These are phyloP conservation scores for Neofusicoccum umdonicola DNA, from an alignment of 2,329 filamentous ascomycete species.

Conservation along the genomic window DNA sequence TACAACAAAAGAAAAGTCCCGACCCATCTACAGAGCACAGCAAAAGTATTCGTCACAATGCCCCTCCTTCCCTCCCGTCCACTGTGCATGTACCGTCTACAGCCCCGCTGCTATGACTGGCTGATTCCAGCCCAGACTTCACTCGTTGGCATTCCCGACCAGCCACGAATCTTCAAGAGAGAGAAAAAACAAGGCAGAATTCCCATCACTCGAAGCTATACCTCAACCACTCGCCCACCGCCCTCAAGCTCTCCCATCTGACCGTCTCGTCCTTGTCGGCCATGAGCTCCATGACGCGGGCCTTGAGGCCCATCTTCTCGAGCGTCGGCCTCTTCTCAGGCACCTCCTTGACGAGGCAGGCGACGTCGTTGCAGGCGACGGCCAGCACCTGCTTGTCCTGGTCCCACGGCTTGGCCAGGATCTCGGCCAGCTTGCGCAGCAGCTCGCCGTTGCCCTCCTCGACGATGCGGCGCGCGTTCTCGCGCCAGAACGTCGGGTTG, in stretches of 20 bases:
- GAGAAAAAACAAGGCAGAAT: not conserved
- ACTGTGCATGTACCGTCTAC: not conserved
- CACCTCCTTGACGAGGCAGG: constrained; percentile 82
- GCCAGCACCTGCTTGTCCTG: constrained; percentile 83
- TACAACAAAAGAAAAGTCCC: not conserved
- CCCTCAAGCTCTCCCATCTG: constrained; percentile 86
- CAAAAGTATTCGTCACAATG: not conserved
- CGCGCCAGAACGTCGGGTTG: constrained; percentile 83
- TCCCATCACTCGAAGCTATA: constrained; percentile 51
- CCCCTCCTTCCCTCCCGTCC: not conserved
- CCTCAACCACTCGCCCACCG: constrained; percentile 74
- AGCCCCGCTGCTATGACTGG: not conserved
- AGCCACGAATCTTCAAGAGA: not conserved
- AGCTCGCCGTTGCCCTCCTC: constrained; percentile 79
- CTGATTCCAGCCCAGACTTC: not conserved
- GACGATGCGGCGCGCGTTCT: constrained; percentile 83
- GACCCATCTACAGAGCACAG: constrained; percentile 1
- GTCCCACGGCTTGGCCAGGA: constrained; percentile 78
- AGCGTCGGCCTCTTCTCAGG: constrained; percentile 77
- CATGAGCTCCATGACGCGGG: constrained; percentile 90
- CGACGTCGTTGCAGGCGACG: constrained; percentile 90
- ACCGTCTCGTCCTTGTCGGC: constrained; percentile 83
- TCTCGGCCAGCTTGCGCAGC: constrained; percentile 78
- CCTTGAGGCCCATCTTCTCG: constrained; percentile 82
- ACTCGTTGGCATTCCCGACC: not conserved